Evolutionary conservation across 2,329 filamentous ascomycete genomes (phyloP).

Genomic region (Graphium sp.): DNA sequence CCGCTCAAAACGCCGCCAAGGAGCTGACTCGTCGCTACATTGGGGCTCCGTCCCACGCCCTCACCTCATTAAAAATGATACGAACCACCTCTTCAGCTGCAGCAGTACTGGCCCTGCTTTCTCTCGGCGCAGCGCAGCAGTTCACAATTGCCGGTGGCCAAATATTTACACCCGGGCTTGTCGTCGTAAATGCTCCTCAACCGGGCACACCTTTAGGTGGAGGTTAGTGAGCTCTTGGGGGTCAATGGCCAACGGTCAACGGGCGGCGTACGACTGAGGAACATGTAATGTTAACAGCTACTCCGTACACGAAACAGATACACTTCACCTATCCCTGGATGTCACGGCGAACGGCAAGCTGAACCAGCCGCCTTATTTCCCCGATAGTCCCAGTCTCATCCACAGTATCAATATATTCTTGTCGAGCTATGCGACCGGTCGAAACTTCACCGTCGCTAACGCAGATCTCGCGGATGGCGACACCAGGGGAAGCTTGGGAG

Average conservation of each 20-base stretch:
- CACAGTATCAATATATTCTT: conserved; percentile 52
- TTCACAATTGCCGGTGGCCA: conserved; percentile 48
- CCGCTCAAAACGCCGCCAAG: too few species aligned
- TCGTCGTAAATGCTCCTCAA: conserved; percentile 48
- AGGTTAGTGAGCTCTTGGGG: conserved; percentile 16
- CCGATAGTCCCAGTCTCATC: conserved; percentile 37
- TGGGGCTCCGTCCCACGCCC: too few species aligned
- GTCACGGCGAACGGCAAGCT: conserved; percentile 49
- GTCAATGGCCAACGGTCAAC: not conserved
- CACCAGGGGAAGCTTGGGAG: conserved; percentile 38
- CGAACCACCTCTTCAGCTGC: too few species aligned
- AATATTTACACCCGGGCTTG: conserved; percentile 53
- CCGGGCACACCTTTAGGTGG: conserved; percentile 47
- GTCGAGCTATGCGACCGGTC: conserved; percentile 41
- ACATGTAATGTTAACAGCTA: conserved; percentile 11
- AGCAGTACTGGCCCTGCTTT: conserved; percentile 12
- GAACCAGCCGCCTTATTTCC: conserved; percentile 35
- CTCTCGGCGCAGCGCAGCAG: conserved; percentile 15
- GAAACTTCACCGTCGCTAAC: conserved; percentile 54
- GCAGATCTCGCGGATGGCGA: conserved; percentile 35
- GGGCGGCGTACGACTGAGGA: not conserved
- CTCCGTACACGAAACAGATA: conserved; percentile 17
- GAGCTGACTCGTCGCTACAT: too few species aligned
- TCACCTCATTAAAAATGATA: conserved; percentile 7
- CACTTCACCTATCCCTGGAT: conserved; percentile 48